A percentile compares a stretch with the other conserved stretches of the same genome.
Evolutionary conservation across 805 yeast species (phyloP).

Genomic region (Candida dendrica): DNA sequence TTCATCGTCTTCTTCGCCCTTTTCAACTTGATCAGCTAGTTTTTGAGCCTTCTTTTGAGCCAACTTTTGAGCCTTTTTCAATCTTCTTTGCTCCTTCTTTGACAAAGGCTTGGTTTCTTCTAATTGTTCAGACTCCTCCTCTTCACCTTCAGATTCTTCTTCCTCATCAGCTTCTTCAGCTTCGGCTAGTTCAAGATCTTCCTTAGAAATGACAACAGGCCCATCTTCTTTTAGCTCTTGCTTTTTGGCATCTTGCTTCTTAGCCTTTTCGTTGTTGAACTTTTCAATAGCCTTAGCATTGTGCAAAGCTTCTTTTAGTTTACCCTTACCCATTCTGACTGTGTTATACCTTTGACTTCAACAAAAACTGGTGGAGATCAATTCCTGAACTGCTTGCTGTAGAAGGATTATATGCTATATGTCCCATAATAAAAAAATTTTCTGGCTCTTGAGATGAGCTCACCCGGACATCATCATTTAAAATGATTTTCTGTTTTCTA

Average conservation of each 20-base stretch:
- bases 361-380: not conserved
- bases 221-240: constrained; percentile 17
- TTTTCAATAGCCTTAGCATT: constrained; percentile 12
- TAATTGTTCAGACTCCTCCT: too few relatives aligned
- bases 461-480: constrained; percentile 1
- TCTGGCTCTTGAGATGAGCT: constrained; percentile 4
- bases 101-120: constrained; percentile 34
- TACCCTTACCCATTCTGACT: constrained; percentile 19
- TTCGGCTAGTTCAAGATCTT: constrained; percentile 19
- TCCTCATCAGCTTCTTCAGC: constrained; percentile 10
- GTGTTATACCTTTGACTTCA: not conserved
- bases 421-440: constrained; percentile 3
- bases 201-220: constrained; percentile 25
- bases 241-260: constrained; percentile 11
- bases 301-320: constrained; percentile 16
- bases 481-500: too few relatives aligned
- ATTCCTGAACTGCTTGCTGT: not conserved
- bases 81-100: constrained; percentile 55
- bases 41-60: constrained; percentile 10
- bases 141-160: constrained; percentile 11
- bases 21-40: constrained; percentile 24
- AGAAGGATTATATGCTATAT: too few relatives aligned
- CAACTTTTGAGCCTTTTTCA: constrained; percentile 38
- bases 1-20: constrained; percentile 17
- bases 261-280: constrained; percentile 8